These are phyloP conservation scores for Melanomma pulvis-pyrius DNA, from an alignment of 495 filamentous ascomycete species.

Conservation along the genomic window DNA sequence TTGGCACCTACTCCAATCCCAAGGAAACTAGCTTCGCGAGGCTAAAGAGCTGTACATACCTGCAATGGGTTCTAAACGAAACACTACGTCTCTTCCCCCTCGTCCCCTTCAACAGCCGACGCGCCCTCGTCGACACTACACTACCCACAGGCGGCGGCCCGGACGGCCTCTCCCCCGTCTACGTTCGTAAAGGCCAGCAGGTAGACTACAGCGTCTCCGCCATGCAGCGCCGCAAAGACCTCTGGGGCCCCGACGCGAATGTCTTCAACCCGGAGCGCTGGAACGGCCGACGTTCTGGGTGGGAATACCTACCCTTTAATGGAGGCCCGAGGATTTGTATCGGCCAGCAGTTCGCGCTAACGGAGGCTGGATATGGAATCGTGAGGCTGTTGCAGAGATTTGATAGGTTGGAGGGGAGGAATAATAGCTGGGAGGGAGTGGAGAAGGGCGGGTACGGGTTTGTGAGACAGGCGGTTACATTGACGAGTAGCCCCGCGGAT, in stretches of 20 bases:
- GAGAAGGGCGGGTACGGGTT: slow-evolving; percentile 25
- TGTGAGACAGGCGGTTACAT: slow-evolving; percentile 13
- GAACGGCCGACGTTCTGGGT: slow-evolving; percentile 25
- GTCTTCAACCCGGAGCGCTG: slow-evolving; percentile 43
- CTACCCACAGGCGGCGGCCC: slow-evolving; percentile 58
- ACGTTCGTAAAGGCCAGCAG: slow-evolving; percentile 47
- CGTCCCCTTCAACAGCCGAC: slow-evolving; percentile 45
- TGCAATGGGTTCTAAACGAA: slow-evolving; percentile 34
- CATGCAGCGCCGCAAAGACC: slow-evolving; percentile 45
- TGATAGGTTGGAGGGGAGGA: slow-evolving; percentile 8
- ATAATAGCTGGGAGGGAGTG: slow-evolving; percentile 18
- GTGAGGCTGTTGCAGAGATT: slow-evolving; percentile 25
- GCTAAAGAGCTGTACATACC: slow-evolving; percentile 38
- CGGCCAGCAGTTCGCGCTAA: slow-evolving; percentile 48
- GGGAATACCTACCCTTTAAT: slow-evolving; percentile 47
- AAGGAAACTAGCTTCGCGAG: slow-evolving; percentile 33
- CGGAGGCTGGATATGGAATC: slow-evolving; percentile 40
- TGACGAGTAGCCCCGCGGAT: slow-evolving; percentile 29
- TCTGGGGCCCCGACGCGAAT: slow-evolving; percentile 44
- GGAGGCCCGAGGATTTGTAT: slow-evolving; percentile 47
- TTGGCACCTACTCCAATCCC: slow-evolving; percentile 26
- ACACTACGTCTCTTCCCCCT: slow-evolving; percentile 60
- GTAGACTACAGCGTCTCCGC: slow-evolving; percentile 50
- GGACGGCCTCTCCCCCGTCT: slow-evolving; percentile 53
- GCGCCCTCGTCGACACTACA: slow-evolving; percentile 49